Conservation (phyloP, 225 moss, liverwort and hornwort genomes). For the Antitrichia curtipendula region DNA sequence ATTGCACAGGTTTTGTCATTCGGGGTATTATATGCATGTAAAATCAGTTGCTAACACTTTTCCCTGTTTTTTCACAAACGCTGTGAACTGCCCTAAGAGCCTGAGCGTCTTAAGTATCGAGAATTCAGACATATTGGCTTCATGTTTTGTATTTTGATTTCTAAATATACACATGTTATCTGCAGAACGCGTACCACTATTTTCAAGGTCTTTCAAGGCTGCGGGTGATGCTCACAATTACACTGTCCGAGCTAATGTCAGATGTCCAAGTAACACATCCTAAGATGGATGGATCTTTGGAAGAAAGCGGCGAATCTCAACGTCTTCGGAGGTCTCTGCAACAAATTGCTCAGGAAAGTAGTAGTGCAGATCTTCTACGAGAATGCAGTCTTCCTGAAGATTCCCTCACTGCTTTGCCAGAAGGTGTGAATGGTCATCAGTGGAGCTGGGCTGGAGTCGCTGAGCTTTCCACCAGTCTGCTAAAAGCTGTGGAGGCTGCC, state of each 20-base stretch:
- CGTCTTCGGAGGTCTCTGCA: slow-evolving; percentile 70
- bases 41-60: background rate
- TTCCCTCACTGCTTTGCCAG: slow-evolving; percentile 41
- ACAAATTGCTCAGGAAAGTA: slow-evolving; percentile 59
- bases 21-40: background rate
- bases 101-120: background rate
- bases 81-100: background rate
- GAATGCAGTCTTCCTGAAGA: slow-evolving; percentile 70
- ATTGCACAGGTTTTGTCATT: background rate
- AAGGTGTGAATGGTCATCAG: slow-evolving; percentile 38
- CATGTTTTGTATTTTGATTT: background rate
- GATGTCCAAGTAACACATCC: slow-evolving; percentile 96
- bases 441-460: slow-evolving; percentile 81
- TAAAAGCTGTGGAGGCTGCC: slow-evolving; percentile 88
- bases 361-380: slow-evolving; percentile 58
- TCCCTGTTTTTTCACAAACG: background rate
- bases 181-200: slow-evolving; percentile 88
- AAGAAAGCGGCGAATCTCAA: slow-evolving; percentile 90
- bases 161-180: background rate
- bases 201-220: slow-evolving; percentile 80
- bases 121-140: background rate
- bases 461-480: slow-evolving; percentile 61
- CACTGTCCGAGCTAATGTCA: slow-evolving; percentile 93
- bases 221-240: slow-evolving; percentile 89
- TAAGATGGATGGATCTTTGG: slow-evolving; percentile 66